A percentile compares a stretch with the other conserved stretches of the same genome.
phyloP scores from a whole-genome alignment of 2,329 filamentous ascomycete species.

The Cordyceps sp. region DNA sequence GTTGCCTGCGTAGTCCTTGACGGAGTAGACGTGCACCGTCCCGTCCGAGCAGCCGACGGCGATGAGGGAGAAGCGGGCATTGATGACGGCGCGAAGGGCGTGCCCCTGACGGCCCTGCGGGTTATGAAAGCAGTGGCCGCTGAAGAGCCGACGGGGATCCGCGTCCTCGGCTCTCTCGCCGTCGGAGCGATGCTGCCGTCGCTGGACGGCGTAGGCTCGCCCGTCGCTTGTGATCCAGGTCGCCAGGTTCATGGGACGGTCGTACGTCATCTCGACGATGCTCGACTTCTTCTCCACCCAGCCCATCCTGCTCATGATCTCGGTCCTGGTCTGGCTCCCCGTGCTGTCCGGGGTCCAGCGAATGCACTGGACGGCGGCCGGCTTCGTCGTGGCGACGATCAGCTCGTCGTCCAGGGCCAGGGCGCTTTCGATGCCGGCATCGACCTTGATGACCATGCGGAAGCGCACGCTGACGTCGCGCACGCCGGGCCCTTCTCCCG shows the following conservation, averaged over 20 bases:
- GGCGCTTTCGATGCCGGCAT: slow-evolving; percentile 80
- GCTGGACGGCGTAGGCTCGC: slow-evolving; percentile 78
- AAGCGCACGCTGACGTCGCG: slow-evolving; percentile 82
- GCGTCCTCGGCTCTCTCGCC: slow-evolving; percentile 23
- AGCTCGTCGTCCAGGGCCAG: slow-evolving; percentile 86
- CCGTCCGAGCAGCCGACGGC: slow-evolving; percentile 73
- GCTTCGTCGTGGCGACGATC: slow-evolving; percentile 78
- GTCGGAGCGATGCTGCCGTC: slow-evolving; percentile 28
- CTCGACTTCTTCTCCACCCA: slow-evolving; percentile 68
- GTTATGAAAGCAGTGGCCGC: slow-evolving; percentile 77
- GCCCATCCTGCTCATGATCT: slow-evolving; percentile 71
- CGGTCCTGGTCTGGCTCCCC: slow-evolving; percentile 76
- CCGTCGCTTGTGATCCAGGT: slow-evolving; percentile 88
- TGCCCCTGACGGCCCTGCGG: slow-evolving; percentile 42
- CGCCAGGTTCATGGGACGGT: slow-evolving; percentile 88
- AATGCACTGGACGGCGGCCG: slow-evolving; percentile 91
- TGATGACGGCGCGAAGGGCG: slow-evolving; percentile 67
- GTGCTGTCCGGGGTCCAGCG: slow-evolving; percentile 75
- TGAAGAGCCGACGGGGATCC: slow-evolving; percentile 55
- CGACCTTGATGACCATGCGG: slow-evolving; percentile 94
- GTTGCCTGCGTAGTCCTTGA: slow-evolving; percentile 83
- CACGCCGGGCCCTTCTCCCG: slow-evolving; percentile 69
- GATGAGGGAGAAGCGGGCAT: slow-evolving; percentile 86
- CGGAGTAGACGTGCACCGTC: slow-evolving; percentile 74
- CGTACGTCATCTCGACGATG: slow-evolving; percentile 76